A percentile compares a stretch with the other conserved stretches of the same genome.
Evolutionary conservation across 2,329 filamentous ascomycete species (phyloP).

Genomic region (Colletotrichum sp.): DNA sequence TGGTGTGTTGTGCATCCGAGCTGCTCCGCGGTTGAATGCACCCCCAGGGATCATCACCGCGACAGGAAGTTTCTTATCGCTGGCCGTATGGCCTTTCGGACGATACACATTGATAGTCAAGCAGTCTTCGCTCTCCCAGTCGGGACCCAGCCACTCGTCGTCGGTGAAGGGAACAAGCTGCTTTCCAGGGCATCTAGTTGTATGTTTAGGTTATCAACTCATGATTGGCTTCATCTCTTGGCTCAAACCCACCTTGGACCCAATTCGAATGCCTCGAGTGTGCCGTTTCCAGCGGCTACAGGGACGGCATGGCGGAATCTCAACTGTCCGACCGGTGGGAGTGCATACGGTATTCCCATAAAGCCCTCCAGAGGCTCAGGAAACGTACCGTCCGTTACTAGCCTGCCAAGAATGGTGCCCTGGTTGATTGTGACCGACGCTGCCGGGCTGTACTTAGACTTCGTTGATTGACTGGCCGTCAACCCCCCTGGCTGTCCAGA

Average conservation of each 20-base stretch:
- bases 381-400: constrained; percentile 33
- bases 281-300: constrained; percentile 30
- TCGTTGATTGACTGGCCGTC: neutral
- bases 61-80: constrained; percentile 43
- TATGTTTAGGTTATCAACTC: neutral
- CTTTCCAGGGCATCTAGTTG: constrained; percentile 31
- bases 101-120: constrained; percentile 58
- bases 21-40: constrained; percentile 35
- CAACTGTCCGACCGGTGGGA: constrained; percentile 45
- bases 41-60: constrained; percentile 52
- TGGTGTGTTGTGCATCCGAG: constrained; percentile 43
- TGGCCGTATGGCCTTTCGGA: constrained; percentile 32
- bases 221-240: rapidly evolving
- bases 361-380: constrained; percentile 42
- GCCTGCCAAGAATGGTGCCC: constrained; percentile 34
- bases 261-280: constrained; percentile 28
- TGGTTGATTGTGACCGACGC: constrained; percentile 31
- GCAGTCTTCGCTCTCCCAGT: constrained; percentile 53
- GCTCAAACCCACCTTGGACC: constrained; percentile 20
- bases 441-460: neutral
- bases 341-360: constrained; percentile 52
- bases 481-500: neutral
- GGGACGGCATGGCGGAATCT: constrained; percentile 44
- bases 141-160: constrained; percentile 32
- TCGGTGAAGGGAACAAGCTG: constrained; percentile 35